Conservation (phyloP, 805 yeast genomes). For the Ogataea saltuana region DNA sequence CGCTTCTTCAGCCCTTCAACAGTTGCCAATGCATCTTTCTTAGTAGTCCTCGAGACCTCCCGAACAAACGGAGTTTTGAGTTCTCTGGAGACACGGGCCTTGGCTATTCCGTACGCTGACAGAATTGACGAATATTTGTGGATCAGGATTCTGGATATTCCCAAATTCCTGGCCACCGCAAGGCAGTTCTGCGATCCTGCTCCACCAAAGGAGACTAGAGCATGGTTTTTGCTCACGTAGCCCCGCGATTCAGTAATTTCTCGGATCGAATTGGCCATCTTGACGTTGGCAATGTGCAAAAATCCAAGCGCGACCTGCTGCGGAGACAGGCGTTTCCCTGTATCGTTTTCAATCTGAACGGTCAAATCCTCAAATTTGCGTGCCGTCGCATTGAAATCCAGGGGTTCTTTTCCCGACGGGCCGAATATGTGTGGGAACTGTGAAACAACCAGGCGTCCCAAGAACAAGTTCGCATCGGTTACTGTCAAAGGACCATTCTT, state of each 20-base stretch:
- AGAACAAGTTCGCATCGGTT: conserved; percentile 76
- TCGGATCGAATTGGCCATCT: conserved; percentile 84
- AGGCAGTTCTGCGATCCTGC: conserved; percentile 90
- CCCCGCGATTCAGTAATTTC: conserved; percentile 83
- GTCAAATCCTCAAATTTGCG: conserved; percentile 55
- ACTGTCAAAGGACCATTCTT: conserved; percentile 83
- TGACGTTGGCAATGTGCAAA: conserved; percentile 75
- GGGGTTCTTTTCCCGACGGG: conserved; percentile 67
- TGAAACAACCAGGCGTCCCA: conserved; percentile 71
- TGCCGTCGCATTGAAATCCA: conserved; percentile 55
- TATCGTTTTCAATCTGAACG: conserved; percentile 45
- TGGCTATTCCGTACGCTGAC: conserved; percentile 82
- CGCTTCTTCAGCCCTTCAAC: conserved; percentile 41
- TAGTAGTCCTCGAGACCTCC: conserved; percentile 56
- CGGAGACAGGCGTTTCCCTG: conserved; percentile 38
- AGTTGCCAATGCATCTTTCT: conserved; percentile 21
- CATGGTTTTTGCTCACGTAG: conserved; percentile 57
- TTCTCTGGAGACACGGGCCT: conserved; percentile 81
- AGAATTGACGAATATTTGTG: conserved; percentile 76
- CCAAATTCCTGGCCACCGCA: conserved; percentile 67
- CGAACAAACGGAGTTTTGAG: conserved; percentile 50
- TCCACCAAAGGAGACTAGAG: conserved; percentile 82
- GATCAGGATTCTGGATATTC: conserved; percentile 62
- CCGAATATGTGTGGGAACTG: conserved; percentile 80
- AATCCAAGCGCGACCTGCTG: conserved; percentile 80